Conservation (phyloP, 805 yeast species). For the Metschnikowia colocasiae region DNA sequence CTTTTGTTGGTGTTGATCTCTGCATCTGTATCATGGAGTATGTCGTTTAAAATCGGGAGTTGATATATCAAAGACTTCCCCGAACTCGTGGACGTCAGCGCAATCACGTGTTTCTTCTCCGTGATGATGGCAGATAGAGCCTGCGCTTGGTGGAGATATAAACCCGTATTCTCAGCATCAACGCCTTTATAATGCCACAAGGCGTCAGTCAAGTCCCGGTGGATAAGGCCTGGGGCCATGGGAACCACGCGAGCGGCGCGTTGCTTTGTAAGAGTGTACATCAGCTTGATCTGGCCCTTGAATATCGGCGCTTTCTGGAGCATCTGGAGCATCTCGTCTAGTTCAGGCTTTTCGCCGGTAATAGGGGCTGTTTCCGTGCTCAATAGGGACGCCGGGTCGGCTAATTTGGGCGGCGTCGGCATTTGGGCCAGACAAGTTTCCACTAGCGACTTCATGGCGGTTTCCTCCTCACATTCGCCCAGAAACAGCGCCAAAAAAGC, state of each 20-base stretch:
- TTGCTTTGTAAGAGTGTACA: conserved; percentile 44
- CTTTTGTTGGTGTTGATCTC: conserved; percentile 28
- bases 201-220: conserved; percentile 47
- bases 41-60: conserved; percentile 63
- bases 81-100: conserved; percentile 93
- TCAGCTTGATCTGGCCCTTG: conserved; percentile 57
- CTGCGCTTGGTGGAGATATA: conserved; percentile 79
- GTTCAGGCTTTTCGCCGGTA: conserved; percentile 11
- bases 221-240: conserved; percentile 41
- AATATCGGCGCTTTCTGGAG: conserved; percentile 51
- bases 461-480: conserved; percentile 26
- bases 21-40: conserved; percentile 35
- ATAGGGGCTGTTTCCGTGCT: not conserved
- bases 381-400: conserved; percentile 57
- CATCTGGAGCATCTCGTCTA: conserved; percentile 44
- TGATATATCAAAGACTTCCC: conserved; percentile 95
- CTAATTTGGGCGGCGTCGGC: conserved; percentile 48
- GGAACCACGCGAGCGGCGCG: conserved; percentile 44
- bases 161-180: conserved; percentile 35
- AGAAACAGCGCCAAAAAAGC: conserved; percentile 14
- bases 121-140: conserved; percentile 60
- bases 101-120: conserved; percentile 63
- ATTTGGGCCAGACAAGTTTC: conserved; percentile 32
- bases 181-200: conserved; percentile 46
- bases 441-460: conserved; percentile 40